A percentile compares a stretch with the other conserved stretches of the same genome.
phyloP scores from a whole-genome alignment of 148 eudicot genomes.

The Nyssa sinensis region DNA sequence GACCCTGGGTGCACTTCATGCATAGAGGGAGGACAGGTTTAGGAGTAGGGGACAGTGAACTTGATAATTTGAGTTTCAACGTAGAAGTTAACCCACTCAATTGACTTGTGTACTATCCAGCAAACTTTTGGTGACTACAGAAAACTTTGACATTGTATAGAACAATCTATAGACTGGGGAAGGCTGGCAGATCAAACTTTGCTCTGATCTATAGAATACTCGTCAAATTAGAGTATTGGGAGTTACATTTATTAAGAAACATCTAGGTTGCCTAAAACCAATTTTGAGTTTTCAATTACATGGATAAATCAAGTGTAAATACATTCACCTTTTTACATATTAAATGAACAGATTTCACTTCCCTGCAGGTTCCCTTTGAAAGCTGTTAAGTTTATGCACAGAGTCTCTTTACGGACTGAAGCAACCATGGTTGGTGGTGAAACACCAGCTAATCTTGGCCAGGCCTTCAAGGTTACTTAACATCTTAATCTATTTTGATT shows the following conservation, averaged over 20 bases:
- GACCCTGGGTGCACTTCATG: neutral
- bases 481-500: neutral
- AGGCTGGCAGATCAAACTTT: neutral
- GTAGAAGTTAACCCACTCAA: neutral
- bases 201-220: neutral
- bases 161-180: no score
- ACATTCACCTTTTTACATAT: no score
- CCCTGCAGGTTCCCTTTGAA: slow-evolving; percentile 83
- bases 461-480: slow-evolving; percentile 63
- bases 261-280: slow-evolving; percentile 5
- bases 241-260: neutral
- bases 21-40: neutral
- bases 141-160: no score
- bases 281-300: neutral
- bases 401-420: slow-evolving; percentile 93
- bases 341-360: slow-evolving; percentile 7
- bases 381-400: slow-evolving; percentile 98
- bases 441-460: slow-evolving; percentile 63
- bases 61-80: neutral
- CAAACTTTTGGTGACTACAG: neutral
- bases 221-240: neutral
- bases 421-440: slow-evolving; percentile 60
- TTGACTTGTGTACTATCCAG: neutral
- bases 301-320: no score
- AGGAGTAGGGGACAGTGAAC: neutral